phyloP scores from a whole-genome alignment of 805 yeast genomes.

The Lipomyces anomalus region DNA sequence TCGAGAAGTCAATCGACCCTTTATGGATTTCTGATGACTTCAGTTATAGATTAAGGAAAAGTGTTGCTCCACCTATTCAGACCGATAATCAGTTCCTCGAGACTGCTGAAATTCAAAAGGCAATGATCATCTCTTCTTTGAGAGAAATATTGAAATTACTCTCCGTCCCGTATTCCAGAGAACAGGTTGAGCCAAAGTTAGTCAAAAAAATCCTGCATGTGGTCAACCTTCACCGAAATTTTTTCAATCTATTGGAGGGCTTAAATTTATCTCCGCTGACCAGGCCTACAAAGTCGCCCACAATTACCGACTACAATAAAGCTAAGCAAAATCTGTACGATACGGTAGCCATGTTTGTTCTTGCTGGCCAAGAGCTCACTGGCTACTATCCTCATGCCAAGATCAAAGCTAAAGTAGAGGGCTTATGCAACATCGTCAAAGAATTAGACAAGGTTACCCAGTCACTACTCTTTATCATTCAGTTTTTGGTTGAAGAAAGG shows the following conservation, averaged over 20 bases:
- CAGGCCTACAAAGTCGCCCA: conserved; percentile 17
- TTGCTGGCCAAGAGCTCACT: conserved; percentile 65
- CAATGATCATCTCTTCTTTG: conserved; percentile 4
- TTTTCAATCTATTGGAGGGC: conserved; percentile 36
- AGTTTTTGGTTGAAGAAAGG: conserved; percentile 21
- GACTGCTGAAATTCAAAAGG: conserved; percentile 5
- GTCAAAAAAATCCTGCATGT: conserved; percentile 9
- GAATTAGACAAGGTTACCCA: conserved; percentile 15
- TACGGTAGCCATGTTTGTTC: conserved; percentile 48
- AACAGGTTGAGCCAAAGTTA: conserved; percentile 5
- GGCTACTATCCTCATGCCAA: conserved; percentile 28
- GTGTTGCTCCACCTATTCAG: conserved; percentile 2
- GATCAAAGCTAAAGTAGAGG: conserved; percentile 2
- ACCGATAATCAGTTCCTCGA: conserved; percentile 12
- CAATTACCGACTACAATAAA: conserved; percentile 54
- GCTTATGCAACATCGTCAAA: conserved; percentile 2
- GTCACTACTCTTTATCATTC: conserved; percentile 7
- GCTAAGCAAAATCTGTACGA: conserved; percentile 64
- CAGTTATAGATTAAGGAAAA: too few relatives aligned
- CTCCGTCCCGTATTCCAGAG: conserved; percentile 6
- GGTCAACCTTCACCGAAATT: conserved; percentile 16
- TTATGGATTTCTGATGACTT: too few relatives aligned
- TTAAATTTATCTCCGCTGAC: conserved; percentile 26
- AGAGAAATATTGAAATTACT: conserved; percentile 14
- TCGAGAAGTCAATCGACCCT: too few relatives aligned